Evolutionary conservation across 2,329 filamentous ascomycete species (phyloP), one percentile per base, ranked within the genome.

Genomic region (Aspergillus udagawae): DNA sequence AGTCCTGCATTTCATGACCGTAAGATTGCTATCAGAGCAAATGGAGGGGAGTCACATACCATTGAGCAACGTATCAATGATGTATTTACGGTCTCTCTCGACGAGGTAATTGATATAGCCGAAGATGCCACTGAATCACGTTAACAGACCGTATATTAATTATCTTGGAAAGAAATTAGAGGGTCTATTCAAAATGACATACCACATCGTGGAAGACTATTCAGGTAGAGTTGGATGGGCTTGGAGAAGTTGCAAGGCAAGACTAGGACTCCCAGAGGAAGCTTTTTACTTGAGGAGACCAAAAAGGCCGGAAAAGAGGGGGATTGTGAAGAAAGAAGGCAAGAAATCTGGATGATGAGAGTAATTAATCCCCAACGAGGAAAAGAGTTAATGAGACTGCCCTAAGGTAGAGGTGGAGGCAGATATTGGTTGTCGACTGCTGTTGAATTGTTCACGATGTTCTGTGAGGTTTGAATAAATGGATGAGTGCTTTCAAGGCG

Each of bases 81-180:
- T 96, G 81, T 89, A 95, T 80, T 91, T 92, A 77, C 94, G 87
- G 82, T 97, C 93, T 86, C 96, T 97, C 85, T 97, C 94, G 76
- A 97, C 92, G 76, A 97, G 83, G 81, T 97, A 97, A 83, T 97
- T 97, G 82, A 97, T 91, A 84, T 97, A 97, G 71, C 93, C 93
- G 82, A 97, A 84, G 52, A 75, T 75, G 59, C 73, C 73, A 71
- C 73, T 75, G 35, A 12, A 35, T 7, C 25, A 28, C 35, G 63
- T 68, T 17, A 69, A 64, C 55, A 28, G 3, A 28, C 7, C 29
- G 52, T 44, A 51, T 12, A 23, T 38, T 27, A 23, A 45, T 38
- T 38, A 17, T 38, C 32, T 38, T 38, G 32, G 5, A 25, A 28
- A 21, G 25, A 21, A 20, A 25, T 14, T 23, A 21, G 23, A 51